Evolutionary conservation across 345 rosid species (phyloP).

Genomic region (Chamaenerion angustifolium): DNA sequence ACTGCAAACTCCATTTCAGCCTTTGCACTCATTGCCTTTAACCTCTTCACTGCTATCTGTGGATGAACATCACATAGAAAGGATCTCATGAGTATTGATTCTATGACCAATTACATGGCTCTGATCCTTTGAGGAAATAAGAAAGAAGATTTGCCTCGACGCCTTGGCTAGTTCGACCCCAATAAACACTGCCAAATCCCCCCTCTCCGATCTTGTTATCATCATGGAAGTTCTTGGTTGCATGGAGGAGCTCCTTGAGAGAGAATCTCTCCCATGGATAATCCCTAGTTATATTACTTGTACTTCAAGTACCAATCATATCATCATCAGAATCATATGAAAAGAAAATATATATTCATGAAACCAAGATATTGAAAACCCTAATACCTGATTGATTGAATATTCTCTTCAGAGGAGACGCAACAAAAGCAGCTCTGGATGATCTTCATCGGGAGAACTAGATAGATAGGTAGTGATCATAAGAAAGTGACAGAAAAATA

Average conservation of each 20-base stretch:
- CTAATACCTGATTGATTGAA: slow-evolving; percentile 7
- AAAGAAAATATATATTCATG: too few relatives aligned
- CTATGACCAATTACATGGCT: too few relatives aligned
- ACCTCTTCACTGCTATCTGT: slow-evolving; percentile 58
- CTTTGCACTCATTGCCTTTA: slow-evolving; percentile 51
- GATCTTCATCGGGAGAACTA: neutral
- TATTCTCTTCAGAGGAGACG: slow-evolving; percentile 1
- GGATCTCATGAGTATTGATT: too few relatives aligned
- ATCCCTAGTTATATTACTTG: slow-evolving; percentile 12
- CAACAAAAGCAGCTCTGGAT: slow-evolving; percentile 10
- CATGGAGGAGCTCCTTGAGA: slow-evolving; percentile 42
- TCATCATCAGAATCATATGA: too few relatives aligned
- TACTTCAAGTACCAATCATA: slow-evolving; percentile 7
- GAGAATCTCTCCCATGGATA: slow-evolving; percentile 47
- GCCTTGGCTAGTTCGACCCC: slow-evolving; percentile 61
- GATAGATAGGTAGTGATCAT: neutral
- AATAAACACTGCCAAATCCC: slow-evolving; percentile 54
- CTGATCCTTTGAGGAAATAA: neutral
- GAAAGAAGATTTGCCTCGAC: slow-evolving; percentile 25
- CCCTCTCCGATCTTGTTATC: slow-evolving; percentile 69
- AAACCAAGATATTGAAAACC: neutral
- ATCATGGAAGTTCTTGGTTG: slow-evolving; percentile 49
- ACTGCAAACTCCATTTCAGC: slow-evolving; percentile 66
- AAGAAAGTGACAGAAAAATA: neutral
- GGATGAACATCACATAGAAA: neutral